phyloP scores from a whole-genome alignment of 257 asterid species.

The Solanum pimpinellifolium region DNA sequence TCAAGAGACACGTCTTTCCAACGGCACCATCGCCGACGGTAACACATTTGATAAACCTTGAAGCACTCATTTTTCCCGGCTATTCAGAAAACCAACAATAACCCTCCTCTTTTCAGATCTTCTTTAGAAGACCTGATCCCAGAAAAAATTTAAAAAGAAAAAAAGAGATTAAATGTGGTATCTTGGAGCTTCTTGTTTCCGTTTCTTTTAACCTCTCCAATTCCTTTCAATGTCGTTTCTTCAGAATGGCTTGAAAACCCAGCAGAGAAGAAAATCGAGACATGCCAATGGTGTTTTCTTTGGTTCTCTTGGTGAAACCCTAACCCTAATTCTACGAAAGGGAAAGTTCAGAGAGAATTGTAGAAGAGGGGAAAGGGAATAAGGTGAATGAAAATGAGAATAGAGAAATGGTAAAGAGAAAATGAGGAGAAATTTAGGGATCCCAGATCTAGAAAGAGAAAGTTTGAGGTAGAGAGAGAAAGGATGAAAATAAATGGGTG shows the following conservation, averaged over 20 bases:
- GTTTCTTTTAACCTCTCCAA: neutral
- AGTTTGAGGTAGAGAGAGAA: neutral
- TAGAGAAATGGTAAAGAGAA: neutral
- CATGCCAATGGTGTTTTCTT: neutral
- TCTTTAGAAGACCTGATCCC: conserved; percentile 22
- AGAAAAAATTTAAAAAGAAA: neutral
- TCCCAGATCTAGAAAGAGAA: conserved; percentile 7
- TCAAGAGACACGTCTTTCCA: conserved; percentile 43
- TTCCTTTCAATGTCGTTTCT: neutral
- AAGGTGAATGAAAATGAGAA: neutral
- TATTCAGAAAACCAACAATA: neutral
- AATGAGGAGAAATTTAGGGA: neutral
- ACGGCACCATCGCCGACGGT: conserved; percentile 47
- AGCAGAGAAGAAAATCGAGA: neutral
- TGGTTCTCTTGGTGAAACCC: conserved; percentile 8
- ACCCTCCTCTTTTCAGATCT: neutral
- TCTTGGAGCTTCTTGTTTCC: neutral
- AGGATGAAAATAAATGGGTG: neutral
- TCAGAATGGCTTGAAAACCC: neutral
- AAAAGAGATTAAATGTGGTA: neutral
- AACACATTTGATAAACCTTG: conserved; percentile 40
- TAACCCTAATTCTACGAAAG: conserved; percentile 14
- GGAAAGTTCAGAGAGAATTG: neutral
- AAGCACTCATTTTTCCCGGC: conserved; percentile 25
- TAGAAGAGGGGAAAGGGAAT: neutral